These are phyloP conservation scores for Linum trigynum DNA, from an alignment of 345 rosid genomes.

Conservation along the genomic window DNA sequence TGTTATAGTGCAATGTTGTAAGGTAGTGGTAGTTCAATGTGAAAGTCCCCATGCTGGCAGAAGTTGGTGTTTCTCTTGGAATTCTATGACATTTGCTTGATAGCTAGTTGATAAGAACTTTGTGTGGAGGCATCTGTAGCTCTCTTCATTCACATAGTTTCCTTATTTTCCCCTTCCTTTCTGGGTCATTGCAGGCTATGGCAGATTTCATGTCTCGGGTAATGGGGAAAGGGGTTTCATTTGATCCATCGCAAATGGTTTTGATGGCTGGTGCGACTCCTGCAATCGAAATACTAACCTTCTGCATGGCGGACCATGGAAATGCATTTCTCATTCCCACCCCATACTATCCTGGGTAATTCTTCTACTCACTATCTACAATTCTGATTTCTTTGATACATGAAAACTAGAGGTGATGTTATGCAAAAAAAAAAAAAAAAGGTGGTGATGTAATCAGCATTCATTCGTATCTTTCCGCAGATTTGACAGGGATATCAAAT, in stretches of 20 bases:
- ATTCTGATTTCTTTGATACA: not conserved
- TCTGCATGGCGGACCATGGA: not conserved
- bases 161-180: not conserved
- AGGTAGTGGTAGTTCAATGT: no score
- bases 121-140: not conserved
- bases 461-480: not conserved
- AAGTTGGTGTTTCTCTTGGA: not conserved
- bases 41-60: no score
- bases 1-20: no score
- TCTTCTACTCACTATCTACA: not conserved
- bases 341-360: constrained; percentile 7
- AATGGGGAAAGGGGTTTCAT: not conserved
- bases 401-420: not conserved
- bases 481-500: not conserved
- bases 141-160: no score
- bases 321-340: not conserved
- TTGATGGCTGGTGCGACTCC: not conserved
- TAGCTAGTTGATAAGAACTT: not conserved
- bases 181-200: not conserved
- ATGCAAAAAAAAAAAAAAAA: no score
- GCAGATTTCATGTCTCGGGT: not conserved
- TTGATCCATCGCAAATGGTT: not conserved
- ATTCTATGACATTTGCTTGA: no score
- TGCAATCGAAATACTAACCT: not conserved
- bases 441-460: no score